Percentiles rank a stretch among this genome's conserved stretches.
These are phyloP conservation scores for Plantago ovata DNA, from an alignment of 257 asterid genomes.

Conservation along the genomic window DNA sequence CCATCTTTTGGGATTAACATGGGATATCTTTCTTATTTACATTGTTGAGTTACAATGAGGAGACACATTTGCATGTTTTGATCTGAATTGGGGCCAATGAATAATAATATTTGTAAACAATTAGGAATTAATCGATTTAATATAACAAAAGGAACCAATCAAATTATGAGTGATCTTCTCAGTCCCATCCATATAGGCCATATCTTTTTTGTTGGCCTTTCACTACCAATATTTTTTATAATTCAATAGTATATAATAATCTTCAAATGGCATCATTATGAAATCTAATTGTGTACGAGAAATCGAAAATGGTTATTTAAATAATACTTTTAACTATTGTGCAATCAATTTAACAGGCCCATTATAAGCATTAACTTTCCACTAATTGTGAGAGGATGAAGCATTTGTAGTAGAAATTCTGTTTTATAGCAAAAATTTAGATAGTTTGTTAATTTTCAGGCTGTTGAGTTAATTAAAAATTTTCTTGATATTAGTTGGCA, in stretches of 20 bases:
- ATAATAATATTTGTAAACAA: not conserved
- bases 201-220: constrained; percentile 8
- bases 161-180: not conserved
- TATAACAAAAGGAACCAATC: not conserved
- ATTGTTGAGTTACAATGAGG: constrained; percentile 25
- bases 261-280: constrained; percentile 24
- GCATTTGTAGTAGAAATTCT: constrained; percentile 39
- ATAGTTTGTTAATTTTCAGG: too few species aligned
- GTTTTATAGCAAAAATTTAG: constrained; percentile 22
- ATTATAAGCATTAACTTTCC: constrained; percentile 23
- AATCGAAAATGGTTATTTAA: constrained; percentile 23
- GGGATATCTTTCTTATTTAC: constrained; percentile 52
- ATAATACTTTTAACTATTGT: constrained; percentile 8
- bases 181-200: too few species aligned
- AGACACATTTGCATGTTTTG: constrained; percentile 26
- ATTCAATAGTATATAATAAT: not conserved
- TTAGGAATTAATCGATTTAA: not conserved
- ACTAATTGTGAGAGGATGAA: constrained; percentile 22
- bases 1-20: constrained; percentile 50
- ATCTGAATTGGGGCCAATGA: constrained; percentile 5
- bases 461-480: too few species aligned
- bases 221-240: constrained; percentile 9
- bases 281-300: constrained; percentile 40
- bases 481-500: too few species aligned
- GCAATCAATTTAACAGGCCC: constrained; percentile 14